A percentile compares a stretch with the other conserved stretches of the same genome.
These are phyloP conservation scores for Hymenoscyphus occultus DNA, from an alignment of 2,329 filamentous ascomycete genomes.

Conservation along the genomic window DNA sequence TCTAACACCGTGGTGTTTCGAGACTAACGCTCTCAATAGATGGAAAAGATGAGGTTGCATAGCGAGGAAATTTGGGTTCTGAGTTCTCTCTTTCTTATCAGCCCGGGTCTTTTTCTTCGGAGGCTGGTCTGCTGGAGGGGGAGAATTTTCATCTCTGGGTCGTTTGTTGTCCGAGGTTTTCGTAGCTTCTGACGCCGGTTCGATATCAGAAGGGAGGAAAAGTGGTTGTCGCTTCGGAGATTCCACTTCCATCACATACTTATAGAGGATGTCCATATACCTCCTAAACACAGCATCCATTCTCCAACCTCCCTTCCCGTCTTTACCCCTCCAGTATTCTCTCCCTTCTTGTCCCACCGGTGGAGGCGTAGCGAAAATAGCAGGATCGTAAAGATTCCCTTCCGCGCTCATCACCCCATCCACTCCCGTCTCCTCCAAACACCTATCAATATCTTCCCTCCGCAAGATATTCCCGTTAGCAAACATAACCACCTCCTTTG, in stretches of 20 bases:
- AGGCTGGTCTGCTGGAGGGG: conserved; percentile 29
- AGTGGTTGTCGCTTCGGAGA: conserved; percentile 68
- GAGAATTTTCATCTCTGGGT: conserved; percentile 43
- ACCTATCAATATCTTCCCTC: conserved; percentile 71
- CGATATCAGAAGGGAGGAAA: conserved; percentile 56
- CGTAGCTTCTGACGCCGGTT: conserved; percentile 33
- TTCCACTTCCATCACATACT: conserved; percentile 64
- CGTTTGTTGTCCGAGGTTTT: conserved; percentile 25
- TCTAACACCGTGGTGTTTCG: conserved; percentile 76
- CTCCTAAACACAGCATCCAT: conserved; percentile 83
- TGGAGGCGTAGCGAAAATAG: conserved; percentile 73
- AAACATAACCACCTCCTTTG: conserved; percentile 86
- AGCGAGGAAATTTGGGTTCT: conserved; percentile 64
- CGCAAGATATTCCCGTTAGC: conserved; percentile 94
- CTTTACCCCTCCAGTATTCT: conserved; percentile 81
- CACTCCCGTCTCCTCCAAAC: conserved; percentile 78
- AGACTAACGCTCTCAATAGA: conserved; percentile 77
- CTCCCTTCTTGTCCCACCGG: conserved; percentile 61
- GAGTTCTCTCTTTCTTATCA: conserved; percentile 38
- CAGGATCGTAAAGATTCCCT: conserved; percentile 88
- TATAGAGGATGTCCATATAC: conserved; percentile 88
- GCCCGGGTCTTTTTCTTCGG: conserved; percentile 43
- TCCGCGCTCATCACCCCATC: conserved; percentile 97
- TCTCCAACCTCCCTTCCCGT: conserved; percentile 80
- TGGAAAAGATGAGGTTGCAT: conserved; percentile 95